A percentile compares a stretch with the other conserved stretches of the same genome.
Evolutionary conservation across 2,329 filamentous ascomycete genomes (phyloP).

Genomic region (Colletotrichum nymphaeae): DNA sequence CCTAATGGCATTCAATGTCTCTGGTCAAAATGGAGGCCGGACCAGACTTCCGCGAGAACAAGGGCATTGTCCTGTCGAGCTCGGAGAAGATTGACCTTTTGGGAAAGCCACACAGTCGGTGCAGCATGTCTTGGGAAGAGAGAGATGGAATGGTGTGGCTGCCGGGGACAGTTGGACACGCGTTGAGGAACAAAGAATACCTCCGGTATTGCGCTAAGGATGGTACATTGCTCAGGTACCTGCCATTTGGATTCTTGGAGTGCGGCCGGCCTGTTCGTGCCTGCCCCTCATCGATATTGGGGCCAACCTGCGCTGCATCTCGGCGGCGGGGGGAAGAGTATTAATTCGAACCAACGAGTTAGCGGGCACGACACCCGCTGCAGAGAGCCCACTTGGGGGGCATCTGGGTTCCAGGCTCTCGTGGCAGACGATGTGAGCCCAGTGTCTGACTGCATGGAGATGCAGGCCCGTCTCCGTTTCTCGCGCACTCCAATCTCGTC

Average conservation of each 20-base stretch:
- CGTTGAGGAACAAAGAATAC: constrained; percentile 8
- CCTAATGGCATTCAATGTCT: not conserved
- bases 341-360: not conserved
- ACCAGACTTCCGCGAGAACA: constrained; percentile 11
- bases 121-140: constrained; percentile 19
- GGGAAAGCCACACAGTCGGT: constrained; percentile 21
- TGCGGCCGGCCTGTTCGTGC: not conserved
- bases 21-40: not conserved
- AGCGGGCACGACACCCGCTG: not conserved
- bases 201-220: not conserved
- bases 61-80: constrained; percentile 19
- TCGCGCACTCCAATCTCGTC: not conserved
- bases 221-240: not conserved
- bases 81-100: constrained; percentile 21
- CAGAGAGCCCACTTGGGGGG: not conserved
- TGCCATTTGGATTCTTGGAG: too few relatives aligned
- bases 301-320: constrained; percentile 17
- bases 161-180: not conserved
- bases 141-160: not conserved
- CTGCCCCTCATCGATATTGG: constrained; percentile 1
- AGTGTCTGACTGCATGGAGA: not conserved
- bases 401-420: not conserved
- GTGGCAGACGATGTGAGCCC: too few relatives aligned
- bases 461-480: not conserved
- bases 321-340: constrained; percentile 23